Conservation (phyloP, 495 filamentous ascomycete species). For the Aspergillus baeticus region DNA sequence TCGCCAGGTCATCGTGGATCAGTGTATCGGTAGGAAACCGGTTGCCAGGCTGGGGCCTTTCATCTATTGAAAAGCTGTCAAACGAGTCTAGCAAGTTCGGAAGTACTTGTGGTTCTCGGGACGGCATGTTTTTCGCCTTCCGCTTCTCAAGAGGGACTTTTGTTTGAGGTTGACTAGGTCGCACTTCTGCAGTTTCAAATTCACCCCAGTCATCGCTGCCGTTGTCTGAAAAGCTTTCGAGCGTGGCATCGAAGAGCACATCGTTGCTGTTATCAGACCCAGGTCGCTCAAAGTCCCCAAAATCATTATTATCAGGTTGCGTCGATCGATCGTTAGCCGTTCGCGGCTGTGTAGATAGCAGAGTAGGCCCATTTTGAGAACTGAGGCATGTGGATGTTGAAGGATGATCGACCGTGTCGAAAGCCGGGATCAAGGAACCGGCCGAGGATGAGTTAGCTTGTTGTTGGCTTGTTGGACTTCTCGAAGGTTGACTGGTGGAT, state of each 20-base stretch:
- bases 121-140: neutral
- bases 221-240: constrained; percentile 33
- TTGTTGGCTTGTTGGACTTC: constrained; percentile 14
- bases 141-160: constrained; percentile 1
- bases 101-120: neutral
- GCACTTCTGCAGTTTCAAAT: constrained; percentile 57
- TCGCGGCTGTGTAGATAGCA: constrained; percentile 1
- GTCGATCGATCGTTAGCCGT: constrained; percentile 3
- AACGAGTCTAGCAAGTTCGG: constrained; percentile 22
- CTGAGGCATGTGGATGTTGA: constrained; percentile 12
- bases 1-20: neutral
- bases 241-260: constrained; percentile 46
- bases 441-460: constrained; percentile 14
- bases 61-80: constrained; percentile 27
- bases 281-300: constrained; percentile 14
- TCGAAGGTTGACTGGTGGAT: constrained; percentile 19
- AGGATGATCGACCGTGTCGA: constrained; percentile 26
- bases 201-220: constrained; percentile 75
- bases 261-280: constrained; percentile 31
- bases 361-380: constrained; percentile 1
- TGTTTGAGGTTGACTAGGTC: constrained; percentile 56
- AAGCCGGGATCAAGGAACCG: constrained; percentile 25
- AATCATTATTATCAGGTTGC: neutral
- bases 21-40: neutral
- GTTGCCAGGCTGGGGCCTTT: constrained; percentile 11